Conservation (phyloP, 345 rosid species). For the Eucalyptus shirleyi region DNA sequence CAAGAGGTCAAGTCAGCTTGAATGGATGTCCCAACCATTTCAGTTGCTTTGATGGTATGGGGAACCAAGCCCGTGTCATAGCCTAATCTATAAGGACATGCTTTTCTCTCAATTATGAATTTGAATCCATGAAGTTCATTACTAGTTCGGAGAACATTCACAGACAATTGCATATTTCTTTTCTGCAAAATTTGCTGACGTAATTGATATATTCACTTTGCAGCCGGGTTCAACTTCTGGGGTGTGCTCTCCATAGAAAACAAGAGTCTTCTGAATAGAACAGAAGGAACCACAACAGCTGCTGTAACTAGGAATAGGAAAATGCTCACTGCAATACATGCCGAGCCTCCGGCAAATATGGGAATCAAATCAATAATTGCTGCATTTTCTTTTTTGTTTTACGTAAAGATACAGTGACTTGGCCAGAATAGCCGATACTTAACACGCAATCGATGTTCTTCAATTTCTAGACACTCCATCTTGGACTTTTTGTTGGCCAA, state of each 20-base stretch:
- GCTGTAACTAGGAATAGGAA: neutral
- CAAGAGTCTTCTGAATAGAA: neutral
- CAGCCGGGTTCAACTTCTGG: conserved; percentile 34
- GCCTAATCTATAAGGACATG: neutral
- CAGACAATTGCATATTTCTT: neutral
- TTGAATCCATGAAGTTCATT: neutral
- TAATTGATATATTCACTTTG: neutral
- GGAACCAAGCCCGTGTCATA: neutral
- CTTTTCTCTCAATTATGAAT: neutral
- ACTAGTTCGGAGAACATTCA: neutral
- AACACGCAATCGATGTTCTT: neutral
- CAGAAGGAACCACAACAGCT: neutral
- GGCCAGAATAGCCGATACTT: neutral
- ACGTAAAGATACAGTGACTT: neutral
- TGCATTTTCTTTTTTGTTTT: neutral
- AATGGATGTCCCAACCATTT: neutral
- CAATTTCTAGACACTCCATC: neutral
- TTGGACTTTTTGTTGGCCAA: neutral
- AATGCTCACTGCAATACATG: neutral
- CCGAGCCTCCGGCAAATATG: neutral
- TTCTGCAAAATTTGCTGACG: neutral
- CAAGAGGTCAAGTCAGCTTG: neutral
- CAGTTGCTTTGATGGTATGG: neutral
- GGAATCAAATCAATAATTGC: neutral
- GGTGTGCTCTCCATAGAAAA: conserved; percentile 10